Conservation (phyloP, 441 rosid species). For the Populus hybrid region DNA sequence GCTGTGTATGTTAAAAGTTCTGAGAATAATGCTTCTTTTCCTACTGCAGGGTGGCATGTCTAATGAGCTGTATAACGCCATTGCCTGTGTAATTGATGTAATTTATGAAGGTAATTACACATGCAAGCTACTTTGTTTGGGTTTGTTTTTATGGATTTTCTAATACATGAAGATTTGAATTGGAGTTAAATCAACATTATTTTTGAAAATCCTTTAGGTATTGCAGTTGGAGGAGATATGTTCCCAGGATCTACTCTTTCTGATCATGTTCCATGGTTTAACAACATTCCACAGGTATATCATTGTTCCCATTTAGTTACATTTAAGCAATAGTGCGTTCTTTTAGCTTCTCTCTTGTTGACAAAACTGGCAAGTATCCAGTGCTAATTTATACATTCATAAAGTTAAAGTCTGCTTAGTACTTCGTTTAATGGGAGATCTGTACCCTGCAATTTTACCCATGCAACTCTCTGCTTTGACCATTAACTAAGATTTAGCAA, state of each 20-base stretch:
- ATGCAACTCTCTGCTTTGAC: neutral
- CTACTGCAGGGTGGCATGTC: conserved; percentile 91
- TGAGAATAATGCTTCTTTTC: neutral
- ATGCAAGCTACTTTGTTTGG: conserved; percentile 10
- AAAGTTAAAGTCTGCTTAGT: neutral
- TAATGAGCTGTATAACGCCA: conserved; percentile 82
- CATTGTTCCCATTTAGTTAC: neutral
- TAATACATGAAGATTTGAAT: conserved; percentile 13
- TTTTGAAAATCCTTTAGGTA: conserved; percentile 47
- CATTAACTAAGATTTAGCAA: neutral
- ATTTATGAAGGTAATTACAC: conserved; percentile 70
- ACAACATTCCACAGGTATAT: conserved; percentile 90
- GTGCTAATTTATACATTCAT: neutral
- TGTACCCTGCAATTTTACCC: neutral
- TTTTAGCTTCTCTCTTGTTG: neutral
- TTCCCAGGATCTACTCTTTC: conserved; percentile 96
- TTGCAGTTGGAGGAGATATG: conserved; percentile 98
- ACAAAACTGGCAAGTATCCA: neutral
- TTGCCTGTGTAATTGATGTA: conserved; percentile 95
- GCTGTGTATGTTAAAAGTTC: conserved; percentile 2
- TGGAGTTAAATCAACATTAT: conserved; percentile 4
- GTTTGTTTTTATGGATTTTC: conserved; percentile 9
- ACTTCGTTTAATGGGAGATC: neutral
- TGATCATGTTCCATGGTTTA: conserved; percentile 77
- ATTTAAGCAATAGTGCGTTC: neutral